Conservation (phyloP, 1,284 basidiomycete genomes). For the Gymnopus androsaceus region DNA sequence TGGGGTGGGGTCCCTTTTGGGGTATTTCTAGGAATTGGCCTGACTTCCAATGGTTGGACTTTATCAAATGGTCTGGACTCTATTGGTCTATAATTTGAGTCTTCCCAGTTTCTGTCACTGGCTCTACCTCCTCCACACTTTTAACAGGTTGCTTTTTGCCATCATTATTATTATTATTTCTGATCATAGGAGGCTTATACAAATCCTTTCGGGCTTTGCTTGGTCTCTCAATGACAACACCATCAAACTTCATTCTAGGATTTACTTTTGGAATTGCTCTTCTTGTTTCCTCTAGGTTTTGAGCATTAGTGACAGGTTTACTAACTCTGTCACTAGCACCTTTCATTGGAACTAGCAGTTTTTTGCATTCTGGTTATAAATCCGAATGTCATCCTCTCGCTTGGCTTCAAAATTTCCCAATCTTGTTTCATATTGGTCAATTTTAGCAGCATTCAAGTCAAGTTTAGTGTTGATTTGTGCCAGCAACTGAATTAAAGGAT, state of each 20-base stretch:
- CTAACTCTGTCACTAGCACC: not conserved
- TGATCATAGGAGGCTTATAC: too few relatives aligned
- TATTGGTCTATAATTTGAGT: not conserved
- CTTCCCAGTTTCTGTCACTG: not conserved
- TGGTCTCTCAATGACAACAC: not conserved
- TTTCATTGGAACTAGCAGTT: not conserved
- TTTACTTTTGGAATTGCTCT: not conserved
- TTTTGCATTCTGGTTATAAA: not conserved
- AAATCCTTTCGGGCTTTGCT: not conserved
- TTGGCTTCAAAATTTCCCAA: not conserved
- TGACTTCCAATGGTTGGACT: not conserved
- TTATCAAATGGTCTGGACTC: not conserved
- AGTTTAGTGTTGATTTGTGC: not conserved
- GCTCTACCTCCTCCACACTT: too few relatives aligned
- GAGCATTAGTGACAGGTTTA: not conserved
- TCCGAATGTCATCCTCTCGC: not conserved
- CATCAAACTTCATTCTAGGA: not conserved
- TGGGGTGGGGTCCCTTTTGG: not conserved
- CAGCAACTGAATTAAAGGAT: not conserved
- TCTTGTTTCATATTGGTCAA: not conserved
- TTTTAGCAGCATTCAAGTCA: too few relatives aligned
- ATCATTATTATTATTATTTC: too few relatives aligned
- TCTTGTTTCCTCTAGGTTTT: not conserved
- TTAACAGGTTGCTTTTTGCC: too few relatives aligned
- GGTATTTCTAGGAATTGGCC: not conserved